A percentile compares a stretch with the other conserved stretches of the same genome.
phyloP scores from a whole-genome alignment of 768 basidiomycete genomes.

The Pilatotrama ljubarskyi region DNA sequence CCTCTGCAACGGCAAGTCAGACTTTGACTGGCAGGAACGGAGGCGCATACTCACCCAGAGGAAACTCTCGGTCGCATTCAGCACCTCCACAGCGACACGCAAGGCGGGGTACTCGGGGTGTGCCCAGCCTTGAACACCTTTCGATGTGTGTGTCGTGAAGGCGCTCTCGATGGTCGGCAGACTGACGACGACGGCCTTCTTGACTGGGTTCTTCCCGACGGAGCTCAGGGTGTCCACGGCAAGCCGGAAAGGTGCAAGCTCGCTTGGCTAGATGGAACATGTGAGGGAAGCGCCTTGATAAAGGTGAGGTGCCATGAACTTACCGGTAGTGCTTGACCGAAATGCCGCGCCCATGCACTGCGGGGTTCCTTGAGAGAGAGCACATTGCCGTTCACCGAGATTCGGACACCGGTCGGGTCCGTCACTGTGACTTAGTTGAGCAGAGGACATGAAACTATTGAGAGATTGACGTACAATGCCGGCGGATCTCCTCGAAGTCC shows the following conservation, averaged over 20 bases:
- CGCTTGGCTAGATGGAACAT: constrained; percentile 41
- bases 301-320: constrained; percentile 23
- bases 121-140: constrained; percentile 75
- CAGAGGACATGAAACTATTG: background rate
- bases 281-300: background rate
- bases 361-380: constrained; percentile 68
- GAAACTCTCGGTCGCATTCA: constrained; percentile 93
- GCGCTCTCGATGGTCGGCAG: constrained; percentile 95
- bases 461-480: constrained; percentile 50
- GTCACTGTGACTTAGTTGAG: constrained; percentile 63
- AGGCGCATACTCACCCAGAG: constrained; percentile 67
- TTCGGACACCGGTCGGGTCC: constrained; percentile 78
- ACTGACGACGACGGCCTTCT: constrained; percentile 81
- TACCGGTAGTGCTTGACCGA: constrained; percentile 61
- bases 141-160: constrained; percentile 76
- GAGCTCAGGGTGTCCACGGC: constrained; percentile 69
- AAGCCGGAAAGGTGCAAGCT: constrained; percentile 66
- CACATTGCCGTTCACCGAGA: constrained; percentile 90
- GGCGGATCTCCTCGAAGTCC: constrained; percentile 75
- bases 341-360: constrained; percentile 72
- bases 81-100: constrained; percentile 77
- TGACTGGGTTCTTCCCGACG: constrained; percentile 70
- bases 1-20: constrained; percentile 44
- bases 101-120: constrained; percentile 86
- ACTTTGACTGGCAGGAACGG: background rate